A percentile compares a stretch with the other conserved stretches of the same genome.
phyloP scores from a whole-genome alignment of 176 grass and related monocot species.

The Miscanthus lutarioriparius region DNA sequence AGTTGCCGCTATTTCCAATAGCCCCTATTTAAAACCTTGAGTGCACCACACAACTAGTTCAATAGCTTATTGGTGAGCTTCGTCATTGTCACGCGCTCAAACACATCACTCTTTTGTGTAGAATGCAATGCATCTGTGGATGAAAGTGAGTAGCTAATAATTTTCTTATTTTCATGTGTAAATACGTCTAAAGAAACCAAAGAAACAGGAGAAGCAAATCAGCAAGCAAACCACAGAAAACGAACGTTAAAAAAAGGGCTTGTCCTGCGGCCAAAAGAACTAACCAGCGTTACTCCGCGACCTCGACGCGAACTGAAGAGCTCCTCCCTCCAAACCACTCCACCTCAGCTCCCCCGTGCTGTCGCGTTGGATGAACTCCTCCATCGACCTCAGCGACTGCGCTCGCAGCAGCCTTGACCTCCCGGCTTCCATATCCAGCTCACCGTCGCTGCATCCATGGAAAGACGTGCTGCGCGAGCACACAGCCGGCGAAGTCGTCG shows the following conservation, averaged over 20 bases:
- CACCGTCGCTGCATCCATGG: neutral
- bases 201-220: neutral
- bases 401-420: slow-evolving; percentile 15
- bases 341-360: slow-evolving; percentile 17
- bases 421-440: slow-evolving; percentile 3
- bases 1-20: no score
- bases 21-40: no score
- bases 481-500: neutral
- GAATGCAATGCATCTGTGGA: no score
- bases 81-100: no score
- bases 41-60: no score
- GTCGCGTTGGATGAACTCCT: slow-evolving; percentile 12
- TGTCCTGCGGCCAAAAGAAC: neutral
- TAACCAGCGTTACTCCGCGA: neutral
- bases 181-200: neutral
- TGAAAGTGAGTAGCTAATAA: no score
- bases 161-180: no score
- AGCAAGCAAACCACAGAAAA: neutral
- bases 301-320: neutral
- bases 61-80: no score
- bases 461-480: neutral
- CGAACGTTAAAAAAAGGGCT: neutral
- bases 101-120: no score
- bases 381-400: neutral
- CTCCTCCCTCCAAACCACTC: slow-evolving; percentile 2